A percentile compares a stretch with the other conserved stretches of the same genome.
These are phyloP conservation scores for Prunus campanulata DNA, from an alignment of 306 rosid genomes.

Conservation along the genomic window DNA sequence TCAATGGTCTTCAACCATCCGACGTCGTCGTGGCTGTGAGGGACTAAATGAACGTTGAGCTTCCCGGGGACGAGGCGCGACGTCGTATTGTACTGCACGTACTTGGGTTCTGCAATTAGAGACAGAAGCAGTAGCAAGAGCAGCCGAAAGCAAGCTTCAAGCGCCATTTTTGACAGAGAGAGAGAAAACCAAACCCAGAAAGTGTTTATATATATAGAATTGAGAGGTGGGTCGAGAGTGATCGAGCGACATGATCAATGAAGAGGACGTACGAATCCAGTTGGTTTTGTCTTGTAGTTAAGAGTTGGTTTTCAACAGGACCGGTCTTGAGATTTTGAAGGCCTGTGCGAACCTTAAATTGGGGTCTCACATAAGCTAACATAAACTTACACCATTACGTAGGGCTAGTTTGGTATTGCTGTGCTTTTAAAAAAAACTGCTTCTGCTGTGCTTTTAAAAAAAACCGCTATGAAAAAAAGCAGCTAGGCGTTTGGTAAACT, in stretches of 20 bases:
- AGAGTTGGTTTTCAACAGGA: not conserved
- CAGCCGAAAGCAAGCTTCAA: not conserved
- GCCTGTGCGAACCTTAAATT: too few relatives aligned
- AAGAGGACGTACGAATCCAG: not conserved
- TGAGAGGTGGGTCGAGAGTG: too few relatives aligned
- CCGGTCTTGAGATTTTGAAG: too few relatives aligned
- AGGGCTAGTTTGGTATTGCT: too few relatives aligned
- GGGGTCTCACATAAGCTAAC: too few relatives aligned
- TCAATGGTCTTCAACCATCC: slow-evolving; percentile 91
- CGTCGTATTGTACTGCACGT: slow-evolving; percentile 57
- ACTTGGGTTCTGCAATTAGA: slow-evolving; percentile 40
- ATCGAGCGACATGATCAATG: not conserved
- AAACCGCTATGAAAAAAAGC: too few relatives aligned
- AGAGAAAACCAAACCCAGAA: not conserved
- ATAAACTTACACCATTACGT: too few relatives aligned
- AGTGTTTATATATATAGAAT: not conserved
- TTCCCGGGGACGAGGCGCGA: slow-evolving; percentile 51
- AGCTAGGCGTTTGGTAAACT: too few relatives aligned
- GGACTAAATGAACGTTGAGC: slow-evolving; percentile 72
- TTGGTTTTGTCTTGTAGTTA: not conserved
- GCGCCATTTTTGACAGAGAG: slow-evolving; percentile 3
- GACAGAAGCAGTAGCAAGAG: not conserved
- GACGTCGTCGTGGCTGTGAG: slow-evolving; percentile 79
- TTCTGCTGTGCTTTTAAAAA: too few relatives aligned
- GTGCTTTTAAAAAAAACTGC: too few relatives aligned